Evolutionary conservation across 257 asterid species (phyloP).

Genomic region (Solanum chiquidenum): DNA sequence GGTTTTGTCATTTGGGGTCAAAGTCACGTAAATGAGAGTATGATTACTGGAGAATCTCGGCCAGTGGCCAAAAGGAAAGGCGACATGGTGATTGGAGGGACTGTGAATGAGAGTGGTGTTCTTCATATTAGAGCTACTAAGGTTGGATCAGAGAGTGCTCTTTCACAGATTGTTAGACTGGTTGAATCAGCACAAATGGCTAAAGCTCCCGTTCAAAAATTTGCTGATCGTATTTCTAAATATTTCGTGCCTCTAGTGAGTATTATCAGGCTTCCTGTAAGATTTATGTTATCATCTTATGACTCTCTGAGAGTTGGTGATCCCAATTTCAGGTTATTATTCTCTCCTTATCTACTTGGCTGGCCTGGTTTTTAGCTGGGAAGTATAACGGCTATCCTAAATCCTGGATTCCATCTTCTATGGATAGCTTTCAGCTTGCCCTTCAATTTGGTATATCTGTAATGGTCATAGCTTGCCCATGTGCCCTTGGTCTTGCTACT

Average conservation of each 20-base stretch:
- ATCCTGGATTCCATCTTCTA: constrained; percentile 29
- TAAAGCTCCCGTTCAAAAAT: constrained; percentile 52
- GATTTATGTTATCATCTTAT: neutral
- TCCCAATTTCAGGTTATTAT: constrained; percentile 19
- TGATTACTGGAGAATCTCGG: constrained; percentile 58
- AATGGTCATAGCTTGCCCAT: constrained; percentile 45
- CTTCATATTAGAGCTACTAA: constrained; percentile 48
- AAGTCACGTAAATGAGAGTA: constrained; percentile 35
- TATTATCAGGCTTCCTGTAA: neutral
- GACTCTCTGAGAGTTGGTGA: neutral
- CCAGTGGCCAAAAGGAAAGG: constrained; percentile 52
- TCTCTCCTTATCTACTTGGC: constrained; percentile 28
- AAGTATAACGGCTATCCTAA: constrained; percentile 13
- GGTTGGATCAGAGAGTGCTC: constrained; percentile 68
- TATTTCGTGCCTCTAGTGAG: constrained; percentile 41
- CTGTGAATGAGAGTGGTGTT: constrained; percentile 53
- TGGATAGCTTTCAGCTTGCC: constrained; percentile 30
- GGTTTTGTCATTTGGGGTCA: constrained; percentile 54
- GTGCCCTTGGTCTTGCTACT: constrained; percentile 46
- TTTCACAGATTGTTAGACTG: constrained; percentile 48
- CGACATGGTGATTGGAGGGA: constrained; percentile 67
- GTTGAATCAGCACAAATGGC: constrained; percentile 59
- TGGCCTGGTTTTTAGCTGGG: constrained; percentile 33
- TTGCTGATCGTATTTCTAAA: constrained; percentile 40
- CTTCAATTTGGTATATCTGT: constrained; percentile 37